These are phyloP conservation scores for Sequoia sempervirens DNA, from an alignment of 75 land plant species.

Conservation along the genomic window DNA sequence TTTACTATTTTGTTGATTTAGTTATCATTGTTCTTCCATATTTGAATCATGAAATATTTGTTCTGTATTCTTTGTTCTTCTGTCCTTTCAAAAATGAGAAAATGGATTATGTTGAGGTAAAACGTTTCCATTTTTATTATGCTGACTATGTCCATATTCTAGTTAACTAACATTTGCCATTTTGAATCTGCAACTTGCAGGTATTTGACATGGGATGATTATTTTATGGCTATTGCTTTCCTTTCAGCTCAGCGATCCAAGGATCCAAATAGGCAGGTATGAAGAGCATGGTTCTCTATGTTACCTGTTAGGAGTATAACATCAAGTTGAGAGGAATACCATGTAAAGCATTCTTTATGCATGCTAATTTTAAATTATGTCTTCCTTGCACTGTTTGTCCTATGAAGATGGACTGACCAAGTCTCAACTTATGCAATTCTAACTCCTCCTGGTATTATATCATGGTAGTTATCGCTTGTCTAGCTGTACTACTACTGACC, in stretches of 20 bases:
- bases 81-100: background rate
- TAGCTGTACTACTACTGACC: background rate
- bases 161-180: background rate
- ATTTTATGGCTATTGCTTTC: conserved; percentile 97
- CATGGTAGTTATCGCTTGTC: background rate
- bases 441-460: background rate
- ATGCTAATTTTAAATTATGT: background rate
- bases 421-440: background rate
- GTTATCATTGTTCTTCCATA: background rate
- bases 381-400: background rate
- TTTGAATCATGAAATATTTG: background rate
- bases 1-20: background rate
- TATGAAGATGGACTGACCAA: background rate
- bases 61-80: background rate
- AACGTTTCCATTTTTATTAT: background rate
- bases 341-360: background rate
- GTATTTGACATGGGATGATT: conserved; percentile 96
- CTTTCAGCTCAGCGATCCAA: conserved; percentile 92
- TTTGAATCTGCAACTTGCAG: conserved; percentile 30
- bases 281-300: background rate
- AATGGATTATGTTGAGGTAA: background rate
- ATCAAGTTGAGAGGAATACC: background rate
- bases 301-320: background rate
- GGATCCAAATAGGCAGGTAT: conserved; percentile 93
- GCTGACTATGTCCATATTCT: background rate